phyloP scores from a whole-genome alignment of 495 filamentous ascomycete species.

The Tuber indicum region DNA sequence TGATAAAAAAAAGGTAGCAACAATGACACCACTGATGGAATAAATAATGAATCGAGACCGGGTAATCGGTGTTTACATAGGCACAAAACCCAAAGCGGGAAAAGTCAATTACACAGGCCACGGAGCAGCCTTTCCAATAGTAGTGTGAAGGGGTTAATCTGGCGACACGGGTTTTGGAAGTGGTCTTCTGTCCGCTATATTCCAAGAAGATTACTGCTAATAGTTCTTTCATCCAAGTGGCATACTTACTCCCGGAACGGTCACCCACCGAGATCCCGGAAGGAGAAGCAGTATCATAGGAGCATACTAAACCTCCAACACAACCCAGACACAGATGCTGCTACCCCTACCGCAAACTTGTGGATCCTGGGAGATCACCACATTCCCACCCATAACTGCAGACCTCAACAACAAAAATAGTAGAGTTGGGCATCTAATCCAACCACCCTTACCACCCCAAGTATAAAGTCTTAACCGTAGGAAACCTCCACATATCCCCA shows the following conservation, averaged over 20 bases:
- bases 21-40: no score
- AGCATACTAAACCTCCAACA: constrained; percentile 23
- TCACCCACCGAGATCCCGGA: not conserved
- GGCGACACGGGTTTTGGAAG: constrained; percentile 30
- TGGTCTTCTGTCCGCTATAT: constrained; percentile 28
- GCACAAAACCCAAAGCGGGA: no score
- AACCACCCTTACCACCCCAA: not conserved
- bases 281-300: constrained; percentile 26
- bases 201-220: constrained; percentile 11
- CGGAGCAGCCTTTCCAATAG: no score
- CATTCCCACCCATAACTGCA: no score
- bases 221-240: constrained; percentile 24
- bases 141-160: no score
- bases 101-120: no score
- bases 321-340: constrained; percentile 11
- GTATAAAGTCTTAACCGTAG: not conserved
- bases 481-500: not conserved
- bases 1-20: no score
- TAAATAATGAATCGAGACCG: no score
- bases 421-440: not conserved
- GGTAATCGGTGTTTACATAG: no score
- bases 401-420: not conserved
- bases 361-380: no score
- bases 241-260: constrained; percentile 22
- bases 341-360: not conserved